These are phyloP conservation scores for Geranium rotundifolium DNA, from an alignment of 345 rosid species.

Conservation along the genomic window DNA sequence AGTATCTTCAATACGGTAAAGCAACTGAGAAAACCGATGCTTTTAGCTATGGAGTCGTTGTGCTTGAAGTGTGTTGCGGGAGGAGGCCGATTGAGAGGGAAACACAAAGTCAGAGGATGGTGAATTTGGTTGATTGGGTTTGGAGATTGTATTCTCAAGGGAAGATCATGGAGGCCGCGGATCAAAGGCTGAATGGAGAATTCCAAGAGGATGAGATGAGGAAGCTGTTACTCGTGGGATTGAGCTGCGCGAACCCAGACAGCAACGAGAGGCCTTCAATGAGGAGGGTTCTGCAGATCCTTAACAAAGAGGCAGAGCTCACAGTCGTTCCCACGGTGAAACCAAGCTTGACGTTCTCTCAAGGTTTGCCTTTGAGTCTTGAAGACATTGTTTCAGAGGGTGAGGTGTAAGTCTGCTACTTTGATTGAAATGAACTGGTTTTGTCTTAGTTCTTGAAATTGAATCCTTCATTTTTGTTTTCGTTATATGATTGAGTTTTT, in stretches of 20 bases:
- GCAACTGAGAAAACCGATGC: constrained; percentile 87
- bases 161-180: constrained; percentile 64
- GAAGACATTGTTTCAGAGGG: constrained; percentile 74
- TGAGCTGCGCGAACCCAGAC: constrained; percentile 81
- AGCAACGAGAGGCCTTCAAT: constrained; percentile 60
- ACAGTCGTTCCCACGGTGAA: constrained; percentile 50
- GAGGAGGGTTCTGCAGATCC: constrained; percentile 81
- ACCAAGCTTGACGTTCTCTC: constrained; percentile 67
- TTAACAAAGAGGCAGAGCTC: constrained; percentile 54
- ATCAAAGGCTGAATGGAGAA: constrained; percentile 51
- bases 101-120: constrained; percentile 41
- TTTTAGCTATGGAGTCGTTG: constrained; percentile 82
- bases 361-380: constrained; percentile 39
- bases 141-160: constrained; percentile 73
- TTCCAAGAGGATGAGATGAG: constrained; percentile 59
- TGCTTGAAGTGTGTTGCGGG: constrained; percentile 84
- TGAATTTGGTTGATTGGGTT: constrained; percentile 89
- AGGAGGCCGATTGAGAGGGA: constrained; percentile 89
- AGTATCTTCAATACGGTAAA: constrained; percentile 85
- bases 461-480: constrained; percentile 19
- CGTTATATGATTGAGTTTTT: constrained; percentile 4
- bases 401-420: constrained; percentile 18
- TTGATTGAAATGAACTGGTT: neutral
- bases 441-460: too few relatives aligned
- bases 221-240: constrained; percentile 70